Percentiles rank a stretch among this genome's conserved stretches.
phyloP scores from a whole-genome alignment of 2,329 filamentous ascomycete genomes.

The Bipolaris bicolor region DNA sequence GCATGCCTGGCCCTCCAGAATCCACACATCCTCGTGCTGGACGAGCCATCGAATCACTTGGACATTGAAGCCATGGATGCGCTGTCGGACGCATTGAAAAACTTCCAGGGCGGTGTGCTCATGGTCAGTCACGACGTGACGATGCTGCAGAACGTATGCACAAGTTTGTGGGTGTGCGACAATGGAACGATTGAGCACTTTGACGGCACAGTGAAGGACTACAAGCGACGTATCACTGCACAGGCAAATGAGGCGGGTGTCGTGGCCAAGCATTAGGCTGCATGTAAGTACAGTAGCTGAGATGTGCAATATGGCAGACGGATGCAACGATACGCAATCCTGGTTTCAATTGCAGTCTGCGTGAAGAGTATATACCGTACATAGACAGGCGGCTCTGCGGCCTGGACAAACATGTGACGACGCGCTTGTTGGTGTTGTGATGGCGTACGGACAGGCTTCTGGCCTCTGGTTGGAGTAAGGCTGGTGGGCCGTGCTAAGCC shows the following conservation, averaged over 20 bases:
- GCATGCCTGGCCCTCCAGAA: slow-evolving; percentile 93
- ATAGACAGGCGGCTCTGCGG: neutral
- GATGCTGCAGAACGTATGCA: slow-evolving; percentile 96
- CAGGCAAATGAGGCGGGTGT: slow-evolving; percentile 90
- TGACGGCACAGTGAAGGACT: slow-evolving; percentile 89
- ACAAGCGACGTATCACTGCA: slow-evolving; percentile 94
- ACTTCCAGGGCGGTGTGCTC: slow-evolving; percentile 91
- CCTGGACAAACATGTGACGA: neutral
- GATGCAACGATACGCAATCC: neutral
- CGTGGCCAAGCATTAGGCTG: slow-evolving; percentile 62
- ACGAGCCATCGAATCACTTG: slow-evolving; percentile 97
- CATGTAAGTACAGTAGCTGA: neutral
- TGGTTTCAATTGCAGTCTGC: neutral
- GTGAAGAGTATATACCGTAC: neutral
- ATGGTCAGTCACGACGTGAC: slow-evolving; percentile 99
- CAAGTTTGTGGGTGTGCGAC: slow-evolving; percentile 94
- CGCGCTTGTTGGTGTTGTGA: slow-evolving; percentile 11
- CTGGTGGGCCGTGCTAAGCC: slow-evolving; percentile 30
- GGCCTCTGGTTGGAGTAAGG: neutral
- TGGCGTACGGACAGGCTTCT: slow-evolving; percentile 1
- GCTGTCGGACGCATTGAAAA: slow-evolving; percentile 78
- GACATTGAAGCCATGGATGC: slow-evolving; percentile 99
- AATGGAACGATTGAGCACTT: slow-evolving; percentile 94
- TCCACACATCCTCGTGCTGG: slow-evolving; percentile 95
- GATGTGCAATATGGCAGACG: neutral